phyloP scores from a whole-genome alignment of 306 rosid species.

The Trichosanthes cucumerina region DNA sequence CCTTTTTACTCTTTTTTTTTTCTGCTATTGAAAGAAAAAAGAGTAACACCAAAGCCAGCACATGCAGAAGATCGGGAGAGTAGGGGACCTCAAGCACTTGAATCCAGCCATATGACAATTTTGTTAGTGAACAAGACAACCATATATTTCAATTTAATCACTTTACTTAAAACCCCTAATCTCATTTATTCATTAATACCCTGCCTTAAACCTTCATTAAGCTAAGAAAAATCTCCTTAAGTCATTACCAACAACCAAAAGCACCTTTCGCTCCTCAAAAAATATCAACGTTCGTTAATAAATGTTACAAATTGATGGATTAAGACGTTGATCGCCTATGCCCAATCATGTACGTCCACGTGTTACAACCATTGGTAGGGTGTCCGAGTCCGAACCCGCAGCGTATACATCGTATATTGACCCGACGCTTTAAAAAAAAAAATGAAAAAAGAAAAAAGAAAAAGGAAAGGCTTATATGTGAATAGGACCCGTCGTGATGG shows the following conservation, averaged over 20 bases:
- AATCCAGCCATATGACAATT: background rate
- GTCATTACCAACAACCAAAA: rapidly evolving
- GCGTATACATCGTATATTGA: background rate
- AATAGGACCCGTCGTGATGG: background rate
- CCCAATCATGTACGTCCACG: background rate
- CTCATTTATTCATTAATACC: background rate
- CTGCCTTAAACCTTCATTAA: background rate
- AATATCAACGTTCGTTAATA: background rate
- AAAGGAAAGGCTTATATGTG: background rate
- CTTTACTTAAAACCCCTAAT: background rate
- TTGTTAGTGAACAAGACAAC: too few species aligned
- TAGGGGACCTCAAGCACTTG: background rate
- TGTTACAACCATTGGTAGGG: background rate
- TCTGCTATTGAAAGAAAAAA: too few species aligned
- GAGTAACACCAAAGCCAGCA: too few species aligned
- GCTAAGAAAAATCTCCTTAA: background rate
- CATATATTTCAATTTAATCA: too few species aligned
- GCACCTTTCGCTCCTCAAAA: too few species aligned
- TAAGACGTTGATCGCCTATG: background rate
- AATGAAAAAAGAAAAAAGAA: background rate
- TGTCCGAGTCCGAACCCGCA: background rate
- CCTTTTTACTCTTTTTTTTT: background rate
- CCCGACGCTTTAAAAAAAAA: background rate
- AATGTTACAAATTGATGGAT: background rate
- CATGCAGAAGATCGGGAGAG: too few species aligned